Base-by-base conservation (phyloP, 192 early-diverging fungal species). In the Podila horticola region DNA sequence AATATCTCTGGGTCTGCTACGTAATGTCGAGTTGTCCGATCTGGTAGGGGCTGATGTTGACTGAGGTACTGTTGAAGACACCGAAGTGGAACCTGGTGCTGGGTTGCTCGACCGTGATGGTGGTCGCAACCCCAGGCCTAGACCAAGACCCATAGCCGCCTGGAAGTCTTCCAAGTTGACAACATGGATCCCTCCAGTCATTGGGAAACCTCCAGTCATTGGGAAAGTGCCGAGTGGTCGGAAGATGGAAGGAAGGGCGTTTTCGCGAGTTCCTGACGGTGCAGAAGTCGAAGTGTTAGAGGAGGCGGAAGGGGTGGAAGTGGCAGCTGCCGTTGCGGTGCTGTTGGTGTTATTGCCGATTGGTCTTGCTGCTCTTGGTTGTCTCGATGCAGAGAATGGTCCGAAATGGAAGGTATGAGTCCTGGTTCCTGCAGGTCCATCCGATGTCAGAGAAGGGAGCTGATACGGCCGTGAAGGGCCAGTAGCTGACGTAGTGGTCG, bases 141-240 rank as follows among this genome's bases (percentile, higher is more conserved):
- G 41, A 45, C 41, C 41, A 3, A 45, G 41, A 17, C 41, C 41
- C 41, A 45, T 45, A 45, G 41, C 41, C 41, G 41, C 41, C 41
- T 45, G 41, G 15, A 45, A 45, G 41, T 45, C 41, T 45, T 45
- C 41, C 41, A 45, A 45, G 15, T 45, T 45, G 41, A 45, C 41
- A 17, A 45, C 41, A 45, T 45, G 41, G 41, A 10, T 58, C 34
- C 51, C 75, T 65, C 15, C 63, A 55, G 29, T 77, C 67, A 57
- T 59, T 62, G 22, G 75, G 67, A 10, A 64, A 58, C 51, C 75
- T 65, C 15, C 63, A 55, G 29, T 77, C 67, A 57, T 59, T 63
- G 22, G 75, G 62, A 33, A 64, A 38, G 4, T 68, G 62, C 45
- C 75, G 22, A 17, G 58, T 31, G 5, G 55, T 12, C 9, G 69